Base-by-base conservation (phyloP, 2,329 filamentous ascomycete species). In the Ophiosphaerella herpotricha region DNA sequence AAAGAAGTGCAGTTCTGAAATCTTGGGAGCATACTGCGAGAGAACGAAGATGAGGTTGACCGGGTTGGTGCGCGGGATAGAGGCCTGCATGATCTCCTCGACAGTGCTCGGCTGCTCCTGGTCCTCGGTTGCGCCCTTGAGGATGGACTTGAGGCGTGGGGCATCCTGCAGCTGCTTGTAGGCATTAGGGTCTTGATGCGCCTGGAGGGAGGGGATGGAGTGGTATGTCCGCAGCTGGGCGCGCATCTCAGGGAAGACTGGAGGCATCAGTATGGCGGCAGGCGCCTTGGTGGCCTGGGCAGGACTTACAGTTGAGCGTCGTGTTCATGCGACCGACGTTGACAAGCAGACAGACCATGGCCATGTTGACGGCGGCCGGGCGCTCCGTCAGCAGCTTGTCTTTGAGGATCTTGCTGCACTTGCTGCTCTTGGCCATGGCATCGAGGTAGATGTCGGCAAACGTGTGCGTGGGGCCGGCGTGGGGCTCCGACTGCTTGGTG, bases 321-420 rank as follows among this genome's bases (percentile, higher is more conserved):
- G 94, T 99, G 75, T 99, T 99, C 94, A 99, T 99, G 57, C 94
- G 84, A 50, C 94, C 94, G 57, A 99, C 90, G 68, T 99, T 99
- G 72, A 99, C 94, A 64, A 99, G 78, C 58, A 99, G 78, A 75
- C 94, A 99, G 51, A 99, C 93, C 94, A 99, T 99, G 45, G 94
- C 94, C 94, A 99, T 99, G 68, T 91, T 93, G 73, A 96, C 91
- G 32, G 93, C 94, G 18, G 92, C 92, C 58, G 91, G 87, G 66
- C 90, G 87, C 72, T 99, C 94, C 61, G 88, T 94, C 66, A 96
- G 82, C 58, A 99, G 82, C 79, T 99, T 97, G 75, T 99, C 94
- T 74, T 96, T 91, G 57, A 99, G 81, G 42, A 99, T 94, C 77
- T 97, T 97, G 81, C 94, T 97, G 24, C 93, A 97, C 80, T 99